Base-by-base conservation (phyloP, 352 stramenopile species). In the Globisporangium sylvaticum region DNA sequence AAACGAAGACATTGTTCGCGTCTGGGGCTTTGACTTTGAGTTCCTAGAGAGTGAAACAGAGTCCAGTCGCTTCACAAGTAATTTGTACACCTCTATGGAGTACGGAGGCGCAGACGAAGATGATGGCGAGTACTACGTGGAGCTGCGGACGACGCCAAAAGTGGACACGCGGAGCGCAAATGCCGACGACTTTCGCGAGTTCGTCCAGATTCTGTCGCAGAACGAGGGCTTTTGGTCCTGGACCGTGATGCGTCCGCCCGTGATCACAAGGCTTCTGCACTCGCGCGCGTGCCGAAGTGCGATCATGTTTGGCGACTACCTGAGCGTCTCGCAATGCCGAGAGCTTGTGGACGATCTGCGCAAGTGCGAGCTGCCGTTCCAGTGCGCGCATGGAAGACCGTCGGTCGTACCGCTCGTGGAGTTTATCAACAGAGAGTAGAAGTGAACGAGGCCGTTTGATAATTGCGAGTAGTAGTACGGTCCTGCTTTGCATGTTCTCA, bases 241-340 rank as follows among this genome's bases (percentile, higher is more conserved):
- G 50, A 74, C 67, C 0, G 42, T 62, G 1, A 78, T 90, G 69
- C 77, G 83, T 3, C 86, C 89, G 9, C 87, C 85, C 34, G 82
- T 88, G 44, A 84, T 97, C 52, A 96, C 87, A 14, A 81, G 87
- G 27, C 76, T 96, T 6, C 64, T 98, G 0, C 85, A 96, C 61
- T 97, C 89, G 12, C 78, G 92, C 48, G 92, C 91, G 10, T 98
- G 92, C 48, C 82, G 92, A 10, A 96, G 92, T 64, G 91, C 91
- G 3, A 96, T 97, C 53, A 98, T 97, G 92, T 98, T 98, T 81
- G 92, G 92, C 18, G 92, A 98, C 62, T 74, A 74, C 34, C 62
- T 98, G 29, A 84, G 82, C 57, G 34, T 86, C 37, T 73, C 73
- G 15, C 77, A 95, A 69, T 97, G 89, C 54, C 64, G 77, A 24